Conservation (phyloP, 2,329 filamentous ascomycete genomes). For the Keithomyces neogunnii region DNA sequence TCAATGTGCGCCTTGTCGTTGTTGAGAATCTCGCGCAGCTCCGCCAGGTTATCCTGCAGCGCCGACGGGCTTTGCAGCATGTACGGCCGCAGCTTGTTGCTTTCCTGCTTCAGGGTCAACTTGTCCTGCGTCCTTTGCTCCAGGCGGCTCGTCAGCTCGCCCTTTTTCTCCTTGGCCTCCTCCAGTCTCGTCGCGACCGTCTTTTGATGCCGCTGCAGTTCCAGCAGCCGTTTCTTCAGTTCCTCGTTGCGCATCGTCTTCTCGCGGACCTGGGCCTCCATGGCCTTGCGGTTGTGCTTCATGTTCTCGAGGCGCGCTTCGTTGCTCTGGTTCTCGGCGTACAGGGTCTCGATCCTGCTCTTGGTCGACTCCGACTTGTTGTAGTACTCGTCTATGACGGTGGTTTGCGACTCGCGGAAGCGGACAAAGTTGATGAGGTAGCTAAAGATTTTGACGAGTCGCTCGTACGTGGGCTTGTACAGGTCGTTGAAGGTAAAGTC, state of each 20-base stretch:
- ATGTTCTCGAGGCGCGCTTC: conserved; percentile 73
- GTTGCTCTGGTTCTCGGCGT: conserved; percentile 79
- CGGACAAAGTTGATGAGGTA: conserved; percentile 99
- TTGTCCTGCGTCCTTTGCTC: conserved; percentile 65
- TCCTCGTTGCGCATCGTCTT: conserved; percentile 83
- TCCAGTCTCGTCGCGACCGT: conserved; percentile 76
- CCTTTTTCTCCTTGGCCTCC: conserved; percentile 72
- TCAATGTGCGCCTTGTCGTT: conserved; percentile 81
- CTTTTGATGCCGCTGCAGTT: conserved; percentile 75
- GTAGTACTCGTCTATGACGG: conserved; percentile 85
- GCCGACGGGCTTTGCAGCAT: conserved; percentile 80
- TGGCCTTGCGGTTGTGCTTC: conserved; percentile 67
- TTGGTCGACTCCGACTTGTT: conserved; percentile 85
- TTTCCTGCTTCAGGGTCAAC: conserved; percentile 70
- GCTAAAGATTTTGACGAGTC: conserved; percentile 89
- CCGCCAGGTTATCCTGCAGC: conserved; percentile 72
- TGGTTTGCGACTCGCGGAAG: conserved; percentile 87
- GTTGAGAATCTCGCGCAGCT: conserved; percentile 70
- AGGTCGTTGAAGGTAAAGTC: conserved; percentile 93
- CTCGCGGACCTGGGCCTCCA: conserved; percentile 73
- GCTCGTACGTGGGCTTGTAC: conserved; percentile 81
- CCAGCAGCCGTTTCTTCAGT: conserved; percentile 71
- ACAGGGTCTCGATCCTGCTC: conserved; percentile 76
- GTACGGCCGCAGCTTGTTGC: conserved; percentile 83
- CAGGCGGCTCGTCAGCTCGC: conserved; percentile 60